Base-by-base conservation (phyloP, 495 filamentous ascomycete genomes). In the Penicillium coffeae region DNA sequence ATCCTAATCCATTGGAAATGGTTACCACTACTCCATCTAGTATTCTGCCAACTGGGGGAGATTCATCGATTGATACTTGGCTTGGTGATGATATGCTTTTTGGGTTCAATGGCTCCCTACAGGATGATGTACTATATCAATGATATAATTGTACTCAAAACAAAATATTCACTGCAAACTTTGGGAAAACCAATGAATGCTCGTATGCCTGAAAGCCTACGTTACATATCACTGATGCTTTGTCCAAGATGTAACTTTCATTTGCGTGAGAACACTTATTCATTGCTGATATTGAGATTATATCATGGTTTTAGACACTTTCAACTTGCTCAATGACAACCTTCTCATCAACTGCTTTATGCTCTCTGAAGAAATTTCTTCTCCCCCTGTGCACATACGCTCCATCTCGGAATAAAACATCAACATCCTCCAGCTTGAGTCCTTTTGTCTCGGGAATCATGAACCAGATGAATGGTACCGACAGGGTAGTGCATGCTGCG, bases 61-160 rank as follows among this genome's bases (percentile, higher is more conserved):
- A 52, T 15, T n/a, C 42, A 20, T 48, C 38, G 33, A 16, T 45
- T 15, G 48, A 51, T 16, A 30, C 44, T 1, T 40, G 36, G 5
- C 32, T 48, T 34, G 56, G 52, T 34, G 45, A 56, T 41, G 50
- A 57, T 42, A 68, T 59, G 64, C 27, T 64, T n/a, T 60, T 60
- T 40, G 52, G 51, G 7, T 60, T 60, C 8, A 59, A 61, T 49
- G 55, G 58, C 10, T 62, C 54, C 12, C 15, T 55, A 15, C 51
- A 59, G 42, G 47, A 66, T 50, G 43, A 45, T 42, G 35, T 64
- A 44, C 9, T 51, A 40, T 38, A 54, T 48, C 19, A 47, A 27
- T 45, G n/a, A 40, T n/a, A 12, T 2, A 41, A 18, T 20, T n/a
- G 16, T 10, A 9, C 21, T 22, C 32, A 21, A 0, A 5, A 27